Base-by-base conservation (phyloP, 1,284 basidiomycete species). In the Moniliophthora roreri region DNA sequence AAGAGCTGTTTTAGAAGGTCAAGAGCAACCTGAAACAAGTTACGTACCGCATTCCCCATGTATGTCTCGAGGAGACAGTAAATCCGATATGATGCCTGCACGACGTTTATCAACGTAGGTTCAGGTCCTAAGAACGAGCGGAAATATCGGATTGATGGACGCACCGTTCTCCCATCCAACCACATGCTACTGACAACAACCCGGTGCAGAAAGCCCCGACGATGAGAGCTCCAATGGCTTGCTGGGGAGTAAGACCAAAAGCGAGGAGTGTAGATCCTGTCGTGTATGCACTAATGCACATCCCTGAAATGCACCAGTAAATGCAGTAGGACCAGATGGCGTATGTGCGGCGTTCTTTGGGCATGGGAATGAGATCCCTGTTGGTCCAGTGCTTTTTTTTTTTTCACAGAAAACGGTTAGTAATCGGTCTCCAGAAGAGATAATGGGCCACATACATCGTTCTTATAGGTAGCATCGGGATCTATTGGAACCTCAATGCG, bases 331-430 rank as follows among this genome's bases (percentile, higher is more conserved):
- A 56, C 58, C 55, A 59, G 34, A 62, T 59, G 21, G 54, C 54
- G 26, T 61, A 62, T n/a, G 61, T 62, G 35, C 61, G 55, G 18
- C 59, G 58, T n/a, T 59, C 52, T 24, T 48, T 52, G 24, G 61
- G 61, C 54, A 60, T 62, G 28, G 61, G 61, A 38, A 62, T 62
- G 45, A 62, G 58, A 38, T 62, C 61, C 18, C 61, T 49, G 49
- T 62, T 62, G 32, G 58, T 55, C 60, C 60, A 62, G 48, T 53
- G 57, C 59, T 60, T 28, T 28, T 46, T 32, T 28, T 11, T 28
- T 13, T 28, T 13, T 41, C 24, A 41, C 48, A n/a, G 36, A 37
- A 28, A 13, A 24, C 15, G 42, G 24, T 36, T 23, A 26, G 49
- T 35, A 26, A 7, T 15, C 41, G 21, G 34, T 18, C 20, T 23